Base-by-base conservation (phyloP, 257 asterid species). In the Solanum dulcamara region DNA sequence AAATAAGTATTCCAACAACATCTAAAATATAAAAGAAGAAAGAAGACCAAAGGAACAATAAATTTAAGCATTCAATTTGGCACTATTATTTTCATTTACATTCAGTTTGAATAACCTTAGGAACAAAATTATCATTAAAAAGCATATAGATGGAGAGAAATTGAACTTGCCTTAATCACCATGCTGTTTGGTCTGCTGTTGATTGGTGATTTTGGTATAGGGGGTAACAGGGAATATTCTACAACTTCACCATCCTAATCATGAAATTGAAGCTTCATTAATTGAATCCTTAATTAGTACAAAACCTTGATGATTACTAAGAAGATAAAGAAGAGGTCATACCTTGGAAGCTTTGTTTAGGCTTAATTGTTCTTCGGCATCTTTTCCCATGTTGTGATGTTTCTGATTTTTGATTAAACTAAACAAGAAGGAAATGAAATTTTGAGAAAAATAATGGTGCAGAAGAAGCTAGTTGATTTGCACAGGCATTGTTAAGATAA, bases 181-280 rank as follows among this genome's bases (percentile, higher is more conserved):
- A 95, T 93, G 92, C 97, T 95, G 85, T 66, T 91, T 66, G 95
- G 97, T 89, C 93, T 92, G 90, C 92, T 93, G 86, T 64, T 87
- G 38, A 46, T 26, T 59, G 91, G 93, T 57, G 94, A 90, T 37
- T 85, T 89, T 17, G 91, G 88, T 40, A 60, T 30, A 30, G 92
- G 86, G 26, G 91, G 26, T 42, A 24, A 87, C 40, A 88, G 42
- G 26, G 91, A 35, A 20, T 68, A 85, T 88, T 89, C 93, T 85
- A 88, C 89, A 87, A 81, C 22, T 79, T 93, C 97, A 37, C 87
- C 93, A 83, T 80, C 87, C 93, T 93, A 75, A 22, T 28, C 60
- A 77, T 15, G 60, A 77, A 75, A 10, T 9, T 20, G 13, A 15
- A 15, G 37, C 12, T 48, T 11, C 20, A 10, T 4, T 26, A 10